Conservation (phyloP, 441 rosid species). For the Pelargonium cotyledonis region DNA sequence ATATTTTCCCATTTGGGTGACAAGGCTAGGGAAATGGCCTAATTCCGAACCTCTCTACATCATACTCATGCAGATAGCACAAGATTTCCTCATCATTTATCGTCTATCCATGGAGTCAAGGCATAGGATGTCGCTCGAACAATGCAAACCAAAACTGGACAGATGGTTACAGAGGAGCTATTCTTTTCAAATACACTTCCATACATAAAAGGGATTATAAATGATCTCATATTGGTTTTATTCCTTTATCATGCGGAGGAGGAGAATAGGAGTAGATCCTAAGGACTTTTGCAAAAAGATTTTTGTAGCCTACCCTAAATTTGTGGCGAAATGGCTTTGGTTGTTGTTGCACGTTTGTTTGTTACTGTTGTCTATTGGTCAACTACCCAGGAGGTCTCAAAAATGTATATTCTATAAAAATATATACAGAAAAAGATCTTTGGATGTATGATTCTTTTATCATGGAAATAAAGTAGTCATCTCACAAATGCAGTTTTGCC, state of each 20-base stretch:
- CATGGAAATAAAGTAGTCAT: not conserved
- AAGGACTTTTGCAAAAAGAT: too few species aligned
- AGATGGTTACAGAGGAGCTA: not conserved
- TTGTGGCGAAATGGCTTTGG: too few species aligned
- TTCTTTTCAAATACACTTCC: slow-evolving; percentile 4
- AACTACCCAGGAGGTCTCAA: not conserved
- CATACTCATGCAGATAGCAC: slow-evolving; percentile 13
- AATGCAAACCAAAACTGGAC: slow-evolving; percentile 1
- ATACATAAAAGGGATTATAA: not conserved
- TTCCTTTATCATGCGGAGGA: not conserved
- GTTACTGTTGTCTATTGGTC: not conserved
- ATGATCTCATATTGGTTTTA: not conserved
- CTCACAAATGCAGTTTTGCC: not conserved
- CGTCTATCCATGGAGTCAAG: not conserved
- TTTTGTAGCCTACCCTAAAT: too few species aligned
- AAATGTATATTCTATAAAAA: slow-evolving; percentile 9
- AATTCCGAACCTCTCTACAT: slow-evolving; percentile 11
- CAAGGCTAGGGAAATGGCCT: slow-evolving; percentile 1
- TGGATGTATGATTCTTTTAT: not conserved
- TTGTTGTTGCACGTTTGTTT: slow-evolving; percentile 9
- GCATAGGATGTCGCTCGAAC: not conserved
- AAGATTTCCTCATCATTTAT: not conserved
- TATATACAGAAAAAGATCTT: not conserved
- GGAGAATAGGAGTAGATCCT: too few species aligned
- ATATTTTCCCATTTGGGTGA: slow-evolving; percentile 11